These are phyloP conservation scores for Elaeis oleifera DNA, from an alignment of 202 grass and related monocot species.

Conservation along the genomic window DNA sequence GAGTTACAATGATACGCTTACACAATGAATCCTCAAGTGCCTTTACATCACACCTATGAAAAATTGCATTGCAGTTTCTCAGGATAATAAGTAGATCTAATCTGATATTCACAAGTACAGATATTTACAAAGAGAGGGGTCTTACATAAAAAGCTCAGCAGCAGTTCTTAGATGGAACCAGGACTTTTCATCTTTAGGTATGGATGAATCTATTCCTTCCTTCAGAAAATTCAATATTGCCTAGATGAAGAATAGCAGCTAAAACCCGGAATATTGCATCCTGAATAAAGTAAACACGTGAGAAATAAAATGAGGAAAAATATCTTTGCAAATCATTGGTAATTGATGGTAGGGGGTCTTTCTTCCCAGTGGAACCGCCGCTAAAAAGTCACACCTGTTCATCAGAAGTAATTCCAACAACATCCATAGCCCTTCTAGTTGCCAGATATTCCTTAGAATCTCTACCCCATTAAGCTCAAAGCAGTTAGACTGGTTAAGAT, in stretches of 20 bases:
- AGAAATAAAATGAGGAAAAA: slow-evolving; percentile 7
- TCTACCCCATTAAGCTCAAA: slow-evolving; percentile 66
- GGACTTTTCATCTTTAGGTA: slow-evolving; percentile 86
- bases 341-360: slow-evolving; percentile 11
- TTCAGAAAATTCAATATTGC: slow-evolving; percentile 85
- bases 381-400: slow-evolving; percentile 53
- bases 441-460: slow-evolving; percentile 68
- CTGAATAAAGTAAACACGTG: slow-evolving; percentile 17
- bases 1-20: slow-evolving; percentile 89
- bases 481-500: slow-evolving; percentile 95
- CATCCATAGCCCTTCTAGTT: slow-evolving; percentile 84
- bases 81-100: slow-evolving; percentile 14
- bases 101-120: neutral
- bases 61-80: slow-evolving; percentile 22
- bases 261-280: slow-evolving; percentile 92
- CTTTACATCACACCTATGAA: slow-evolving; percentile 61
- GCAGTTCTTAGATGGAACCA: slow-evolving; percentile 83
- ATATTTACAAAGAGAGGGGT: neutral
- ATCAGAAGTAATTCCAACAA: slow-evolving; percentile 76
- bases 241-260: slow-evolving; percentile 94
- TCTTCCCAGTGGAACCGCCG: slow-evolving; percentile 18
- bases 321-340: neutral
- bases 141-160: slow-evolving; percentile 95
- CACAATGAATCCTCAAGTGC: slow-evolving; percentile 81
- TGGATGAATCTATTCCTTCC: slow-evolving; percentile 83